Conservation (phyloP, 1,139 yeast species). For the Dujonia santamariae region DNA sequence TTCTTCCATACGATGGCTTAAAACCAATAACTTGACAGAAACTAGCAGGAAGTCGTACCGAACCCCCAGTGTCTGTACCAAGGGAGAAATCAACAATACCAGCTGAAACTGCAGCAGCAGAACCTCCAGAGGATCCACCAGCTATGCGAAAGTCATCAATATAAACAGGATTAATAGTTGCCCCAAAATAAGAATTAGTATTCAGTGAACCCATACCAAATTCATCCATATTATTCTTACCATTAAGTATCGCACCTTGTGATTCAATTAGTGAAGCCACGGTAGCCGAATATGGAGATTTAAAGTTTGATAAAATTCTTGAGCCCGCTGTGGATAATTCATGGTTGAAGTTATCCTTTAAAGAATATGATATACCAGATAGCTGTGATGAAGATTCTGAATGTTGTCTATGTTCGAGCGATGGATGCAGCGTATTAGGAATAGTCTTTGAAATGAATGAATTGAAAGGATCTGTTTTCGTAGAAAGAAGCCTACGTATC, state of each 20-base stretch:
- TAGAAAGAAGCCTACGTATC: too few species aligned
- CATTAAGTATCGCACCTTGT: slow-evolving; percentile 56
- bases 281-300: slow-evolving; percentile 82
- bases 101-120: slow-evolving; percentile 87
- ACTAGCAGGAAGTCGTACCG: slow-evolving; percentile 88
- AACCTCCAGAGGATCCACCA: slow-evolving; percentile 97
- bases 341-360: slow-evolving; percentile 78
- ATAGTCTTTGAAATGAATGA: too few species aligned
- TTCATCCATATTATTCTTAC: slow-evolving; percentile 94
- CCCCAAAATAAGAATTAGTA: slow-evolving; percentile 59
- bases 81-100: slow-evolving; percentile 61
- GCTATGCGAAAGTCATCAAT: slow-evolving; percentile 40
- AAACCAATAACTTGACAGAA: slow-evolving; percentile 82
- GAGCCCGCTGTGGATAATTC: too few species aligned
- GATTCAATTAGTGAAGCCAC: slow-evolving; percentile 52
- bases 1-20: slow-evolving; percentile 89
- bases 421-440: too few species aligned
- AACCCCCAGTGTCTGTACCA: slow-evolving; percentile 98
- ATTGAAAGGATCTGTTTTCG: too few species aligned
- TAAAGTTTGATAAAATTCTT: slow-evolving; percentile 50
- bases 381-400: too few species aligned
- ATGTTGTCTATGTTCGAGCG: too few species aligned
- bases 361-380: too few species aligned
- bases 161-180: slow-evolving; percentile 64
- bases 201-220: slow-evolving; percentile 93